Evolutionary conservation across 768 basidiomycete species (phyloP).

Genomic region (Tylopilus felleus): DNA sequence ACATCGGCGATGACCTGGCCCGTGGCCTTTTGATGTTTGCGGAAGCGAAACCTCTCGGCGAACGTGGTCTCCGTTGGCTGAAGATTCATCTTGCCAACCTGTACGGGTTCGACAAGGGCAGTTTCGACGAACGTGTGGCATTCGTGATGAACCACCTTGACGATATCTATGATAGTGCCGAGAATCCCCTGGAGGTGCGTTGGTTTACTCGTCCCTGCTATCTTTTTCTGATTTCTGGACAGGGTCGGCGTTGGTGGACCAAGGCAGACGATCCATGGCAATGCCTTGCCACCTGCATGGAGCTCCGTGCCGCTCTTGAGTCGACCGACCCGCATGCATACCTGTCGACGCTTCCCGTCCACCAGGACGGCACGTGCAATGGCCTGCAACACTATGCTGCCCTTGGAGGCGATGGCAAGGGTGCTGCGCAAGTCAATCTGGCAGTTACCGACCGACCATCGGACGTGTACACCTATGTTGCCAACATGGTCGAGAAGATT

Average conservation of each 20-base stretch:
- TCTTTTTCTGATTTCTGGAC: slow-evolving; percentile 2
- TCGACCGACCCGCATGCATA: slow-evolving; percentile 58
- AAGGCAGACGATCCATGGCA: slow-evolving; percentile 97
- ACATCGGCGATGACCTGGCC: slow-evolving; percentile 92
- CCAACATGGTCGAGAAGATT: slow-evolving; percentile 73
- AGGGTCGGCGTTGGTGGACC: slow-evolving; percentile 87
- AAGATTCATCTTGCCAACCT: slow-evolving; percentile 94
- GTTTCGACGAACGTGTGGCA: slow-evolving; percentile 84
- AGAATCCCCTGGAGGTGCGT: slow-evolving; percentile 70
- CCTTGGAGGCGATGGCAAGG: slow-evolving; percentile 85
- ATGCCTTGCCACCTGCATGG: slow-evolving; percentile 89
- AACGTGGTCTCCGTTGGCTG: slow-evolving; percentile 86
- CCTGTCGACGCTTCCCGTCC: slow-evolving; percentile 77
- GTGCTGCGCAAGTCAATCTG: slow-evolving; percentile 92
- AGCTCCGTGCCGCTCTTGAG: slow-evolving; percentile 76
- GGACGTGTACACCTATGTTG: slow-evolving; percentile 94
- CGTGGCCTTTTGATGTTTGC: slow-evolving; percentile 85
- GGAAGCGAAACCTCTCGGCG: slow-evolving; percentile 74
- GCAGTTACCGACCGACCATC: slow-evolving; percentile 80
- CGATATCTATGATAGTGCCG: slow-evolving; percentile 79
- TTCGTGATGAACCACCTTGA: slow-evolving; percentile 73
- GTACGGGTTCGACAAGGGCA: slow-evolving; percentile 92
- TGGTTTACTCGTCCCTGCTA: neutral
- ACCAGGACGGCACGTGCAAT: slow-evolving; percentile 98
- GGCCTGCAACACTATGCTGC: slow-evolving; percentile 99